Evolutionary conservation across 2,329 filamentous ascomycete genomes (phyloP), one percentile per base, ranked within the genome.

Genomic region (Sporothrix phasma): DNA sequence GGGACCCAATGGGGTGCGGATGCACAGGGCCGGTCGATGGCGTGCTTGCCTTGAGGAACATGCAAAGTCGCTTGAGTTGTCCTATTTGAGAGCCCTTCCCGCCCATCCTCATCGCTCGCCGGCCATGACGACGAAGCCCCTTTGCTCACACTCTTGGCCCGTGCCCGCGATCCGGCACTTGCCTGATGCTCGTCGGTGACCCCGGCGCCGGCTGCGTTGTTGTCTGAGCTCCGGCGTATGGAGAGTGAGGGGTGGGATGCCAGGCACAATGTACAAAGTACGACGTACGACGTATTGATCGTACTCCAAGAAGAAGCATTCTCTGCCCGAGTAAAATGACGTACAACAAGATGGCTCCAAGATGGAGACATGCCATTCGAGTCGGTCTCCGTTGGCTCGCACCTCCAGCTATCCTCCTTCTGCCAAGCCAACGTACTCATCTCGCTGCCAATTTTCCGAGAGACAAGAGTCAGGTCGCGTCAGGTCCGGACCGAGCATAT

Each of bases 161-260:
- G 46, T 29, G 46, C 59, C 39, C 56, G 41, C 34, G 34, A 62
- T 41, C 17, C 59, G 59, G 59, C 59, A 61, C 46, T 62, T 53
- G 10, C 46, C 46, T 62, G 60, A 22, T 45, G 46, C 37, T 15
- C 60, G 51, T 62, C 60, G 60, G 60, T 53, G 60, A 53, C 37
- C 60, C 60, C 60, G 60, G 60, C 39, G 59, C 49, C 31, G 59
- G 31, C 45, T 61, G 58, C 39, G 31, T 46, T 24, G 15, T 22
- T 31, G 41, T 29, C 39, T 19, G 41, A 43, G 58, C 41, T 47
- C 26, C 56, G 7, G 34, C 41, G 24, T 31, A 58, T 31, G n/a
- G n/a, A 46, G 29, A 41, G 45, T 11, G 47, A 34, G n/a, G 19
- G 51, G 51, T 39, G 51, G n/a, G 31, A 56, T 39, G 31, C 6